These are phyloP conservation scores for Scheffersomyces lignicola DNA, from an alignment of 1,139 yeast species.

Conservation along the genomic window DNA sequence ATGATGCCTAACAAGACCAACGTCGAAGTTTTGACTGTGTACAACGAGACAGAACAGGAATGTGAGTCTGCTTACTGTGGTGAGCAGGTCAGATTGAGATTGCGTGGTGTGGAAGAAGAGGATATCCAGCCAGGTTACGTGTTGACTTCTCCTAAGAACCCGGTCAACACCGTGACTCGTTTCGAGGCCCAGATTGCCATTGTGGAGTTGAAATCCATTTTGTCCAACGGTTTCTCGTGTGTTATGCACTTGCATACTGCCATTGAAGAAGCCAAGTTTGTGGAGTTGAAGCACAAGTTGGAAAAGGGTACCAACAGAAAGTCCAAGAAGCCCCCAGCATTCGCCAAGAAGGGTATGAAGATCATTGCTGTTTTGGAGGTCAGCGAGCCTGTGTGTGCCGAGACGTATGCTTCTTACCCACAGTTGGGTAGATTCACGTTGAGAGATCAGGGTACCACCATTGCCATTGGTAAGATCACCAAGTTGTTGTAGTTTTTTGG, in stretches of 20 bases:
- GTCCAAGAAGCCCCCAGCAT: slow-evolving; percentile 96
- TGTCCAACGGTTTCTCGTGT: slow-evolving; percentile 95
- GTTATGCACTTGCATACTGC: slow-evolving; percentile 99
- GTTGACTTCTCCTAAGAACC: slow-evolving; percentile 78
- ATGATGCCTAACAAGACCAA: slow-evolving; percentile 89
- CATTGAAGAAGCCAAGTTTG: slow-evolving; percentile 87
- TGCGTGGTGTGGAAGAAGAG: slow-evolving; percentile 97
- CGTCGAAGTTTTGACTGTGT: slow-evolving; percentile 84
- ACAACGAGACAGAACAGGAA: slow-evolving; percentile 94
- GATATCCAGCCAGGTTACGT: slow-evolving; percentile 92
- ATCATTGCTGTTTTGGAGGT: slow-evolving; percentile 89
- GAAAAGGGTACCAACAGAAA: slow-evolving; percentile 97
- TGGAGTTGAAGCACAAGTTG: slow-evolving; percentile 83
- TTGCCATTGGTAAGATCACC: slow-evolving; percentile 96
- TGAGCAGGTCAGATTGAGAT: slow-evolving; percentile 91
- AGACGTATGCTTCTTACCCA: slow-evolving; percentile 86
- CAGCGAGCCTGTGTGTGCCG: slow-evolving; percentile 86
- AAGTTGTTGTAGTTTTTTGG: slow-evolving; percentile 48
- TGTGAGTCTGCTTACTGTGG: slow-evolving; percentile 90
- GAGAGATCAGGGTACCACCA: slow-evolving; percentile 97
- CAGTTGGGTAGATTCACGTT: slow-evolving; percentile 97
- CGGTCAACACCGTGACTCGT: slow-evolving; percentile 85
- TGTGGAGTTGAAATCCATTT: slow-evolving; percentile 90
- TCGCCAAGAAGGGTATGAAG: slow-evolving; percentile 99
- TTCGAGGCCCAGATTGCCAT: slow-evolving; percentile 97